Percentiles rank a stretch among this genome's conserved stretches.
Conservation (phyloP, 139 green algal genomes). For the Pycnococcus provasolii region DNA sequence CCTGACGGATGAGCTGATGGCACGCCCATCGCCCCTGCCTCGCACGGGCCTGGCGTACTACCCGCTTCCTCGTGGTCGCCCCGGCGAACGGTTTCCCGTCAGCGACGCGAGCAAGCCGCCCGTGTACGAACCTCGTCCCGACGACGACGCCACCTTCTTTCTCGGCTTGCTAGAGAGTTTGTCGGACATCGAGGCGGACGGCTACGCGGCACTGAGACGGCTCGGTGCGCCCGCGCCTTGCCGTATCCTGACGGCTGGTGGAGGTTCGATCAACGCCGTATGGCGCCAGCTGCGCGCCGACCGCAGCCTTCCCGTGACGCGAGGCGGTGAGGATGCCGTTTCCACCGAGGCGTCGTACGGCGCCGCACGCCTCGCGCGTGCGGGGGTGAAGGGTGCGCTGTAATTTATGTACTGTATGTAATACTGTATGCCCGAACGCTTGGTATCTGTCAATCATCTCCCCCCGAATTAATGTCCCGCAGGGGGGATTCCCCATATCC, state of each 20-base stretch:
- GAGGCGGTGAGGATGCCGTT: background rate
- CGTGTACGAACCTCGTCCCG: constrained; percentile 42
- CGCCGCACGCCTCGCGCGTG: constrained; percentile 8
- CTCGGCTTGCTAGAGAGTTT: constrained; percentile 72
- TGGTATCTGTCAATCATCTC: no score
- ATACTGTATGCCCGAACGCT: no score
- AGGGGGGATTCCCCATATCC: no score
- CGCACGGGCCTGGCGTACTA: constrained; percentile 67
- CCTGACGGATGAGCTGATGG: constrained; percentile 43
- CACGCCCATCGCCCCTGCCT: constrained; percentile 34
- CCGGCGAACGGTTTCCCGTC: constrained; percentile 80
- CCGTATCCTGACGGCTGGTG: constrained; percentile 59
- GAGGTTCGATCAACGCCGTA: constrained; percentile 43
- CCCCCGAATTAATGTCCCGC: no score
- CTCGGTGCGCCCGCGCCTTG: constrained; percentile 52
- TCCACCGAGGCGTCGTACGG: constrained; percentile 15
- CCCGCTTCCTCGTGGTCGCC: constrained; percentile 42
- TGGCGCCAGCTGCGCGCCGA: constrained; percentile 17
- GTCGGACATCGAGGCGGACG: constrained; percentile 57
- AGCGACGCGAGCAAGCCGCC: constrained; percentile 57
- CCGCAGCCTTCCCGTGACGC: background rate
- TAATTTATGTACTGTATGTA: no score
- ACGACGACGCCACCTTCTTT: constrained; percentile 29
- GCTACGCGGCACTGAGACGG: constrained; percentile 48
- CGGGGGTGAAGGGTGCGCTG: no score